phyloP scores from a whole-genome alignment of 2,329 filamentous ascomycete species.

The Colletotrichum abscissum region DNA sequence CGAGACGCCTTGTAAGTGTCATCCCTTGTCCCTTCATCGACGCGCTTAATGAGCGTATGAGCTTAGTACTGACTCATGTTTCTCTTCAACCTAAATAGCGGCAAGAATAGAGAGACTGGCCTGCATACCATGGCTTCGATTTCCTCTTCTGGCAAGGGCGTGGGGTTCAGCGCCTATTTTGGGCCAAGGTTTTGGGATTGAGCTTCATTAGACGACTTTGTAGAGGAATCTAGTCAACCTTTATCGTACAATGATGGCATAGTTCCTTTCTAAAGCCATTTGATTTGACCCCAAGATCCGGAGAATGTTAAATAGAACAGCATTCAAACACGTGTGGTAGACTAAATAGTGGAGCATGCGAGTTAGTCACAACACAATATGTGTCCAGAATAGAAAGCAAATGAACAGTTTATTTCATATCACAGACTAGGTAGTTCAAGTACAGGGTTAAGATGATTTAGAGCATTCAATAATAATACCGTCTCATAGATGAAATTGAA shows the following conservation, averaged over 20 bases:
- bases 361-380: not conserved
- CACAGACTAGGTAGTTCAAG: too few relatives aligned
- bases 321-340: too few relatives aligned
- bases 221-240: not conserved
- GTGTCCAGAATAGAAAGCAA: not conserved
- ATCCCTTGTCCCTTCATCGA: not conserved
- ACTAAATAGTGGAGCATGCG: too few relatives aligned
- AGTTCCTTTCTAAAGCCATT: too few relatives aligned
- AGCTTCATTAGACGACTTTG: not conserved
- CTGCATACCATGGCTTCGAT: slow-evolving; percentile 23
- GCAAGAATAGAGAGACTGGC: not conserved
- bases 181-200: slow-evolving; percentile 21
- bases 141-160: slow-evolving; percentile 6
- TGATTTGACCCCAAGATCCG: not conserved
- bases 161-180: slow-evolving; percentile 15
- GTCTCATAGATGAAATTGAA: too few relatives aligned
- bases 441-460: too few relatives aligned
- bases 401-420: not conserved
- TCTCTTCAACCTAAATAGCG: not conserved
- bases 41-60: not conserved
- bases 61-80: not conserved
- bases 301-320: too few relatives aligned
- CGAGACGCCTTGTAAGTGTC: slow-evolving; percentile 22
- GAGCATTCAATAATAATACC: too few relatives aligned
- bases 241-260: not conserved